Evolutionary conservation across 108 stramenopile genomes (phyloP).

Genomic region (Nitzschia palea): DNA sequence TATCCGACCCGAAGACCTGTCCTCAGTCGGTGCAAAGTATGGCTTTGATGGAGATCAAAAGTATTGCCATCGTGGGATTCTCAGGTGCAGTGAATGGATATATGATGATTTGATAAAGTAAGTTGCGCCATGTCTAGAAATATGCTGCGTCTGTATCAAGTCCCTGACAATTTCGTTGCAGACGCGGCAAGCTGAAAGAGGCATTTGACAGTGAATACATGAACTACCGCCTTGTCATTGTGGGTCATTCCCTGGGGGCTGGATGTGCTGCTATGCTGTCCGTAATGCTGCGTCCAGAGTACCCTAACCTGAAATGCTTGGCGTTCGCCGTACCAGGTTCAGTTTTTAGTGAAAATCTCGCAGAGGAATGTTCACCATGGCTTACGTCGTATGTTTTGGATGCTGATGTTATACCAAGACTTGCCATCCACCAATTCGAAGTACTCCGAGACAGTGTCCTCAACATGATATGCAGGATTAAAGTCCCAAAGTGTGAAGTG

Average conservation of each 20-base stretch:
- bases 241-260: slow-evolving; percentile 92
- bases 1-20: slow-evolving; percentile 64
- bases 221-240: slow-evolving; percentile 64
- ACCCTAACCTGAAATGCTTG: slow-evolving; percentile 69
- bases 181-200: slow-evolving; percentile 51
- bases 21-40: slow-evolving; percentile 62
- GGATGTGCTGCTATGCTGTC: slow-evolving; percentile 84
- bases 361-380: slow-evolving; percentile 54
- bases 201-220: slow-evolving; percentile 50
- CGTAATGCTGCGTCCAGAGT: slow-evolving; percentile 66
- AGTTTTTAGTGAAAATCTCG: slow-evolving; percentile 62
- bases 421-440: slow-evolving; percentile 64
- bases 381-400: slow-evolving; percentile 75
- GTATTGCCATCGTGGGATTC: slow-evolving; percentile 78
- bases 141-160: not conserved
- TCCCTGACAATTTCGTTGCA: not conserved
- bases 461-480: slow-evolving; percentile 72
- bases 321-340: slow-evolving; percentile 89
- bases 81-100: slow-evolving; percentile 68
- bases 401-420: slow-evolving; percentile 77
- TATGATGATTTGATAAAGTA: slow-evolving; percentile 61
- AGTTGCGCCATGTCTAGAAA: not conserved
- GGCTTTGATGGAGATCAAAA: slow-evolving; percentile 72
- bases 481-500: slow-evolving; percentile 70
- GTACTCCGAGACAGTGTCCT: slow-evolving; percentile 72